Evolutionary conservation across 2,329 filamentous ascomycete genomes (phyloP).

Genomic region (Nemania sp.): DNA sequence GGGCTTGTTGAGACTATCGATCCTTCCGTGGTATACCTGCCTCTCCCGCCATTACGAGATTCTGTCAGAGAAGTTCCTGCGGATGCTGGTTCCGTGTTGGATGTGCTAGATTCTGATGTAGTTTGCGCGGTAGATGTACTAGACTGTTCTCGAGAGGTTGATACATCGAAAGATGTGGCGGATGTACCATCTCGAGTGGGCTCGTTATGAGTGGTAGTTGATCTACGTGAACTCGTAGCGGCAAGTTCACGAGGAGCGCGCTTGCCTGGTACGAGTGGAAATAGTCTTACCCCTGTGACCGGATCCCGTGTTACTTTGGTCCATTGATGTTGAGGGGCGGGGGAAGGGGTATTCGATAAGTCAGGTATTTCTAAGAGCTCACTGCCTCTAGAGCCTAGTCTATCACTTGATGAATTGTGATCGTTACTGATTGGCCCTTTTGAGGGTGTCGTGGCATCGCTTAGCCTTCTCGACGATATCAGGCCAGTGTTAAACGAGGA

Average conservation of each 20-base stretch:
- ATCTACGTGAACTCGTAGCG: slow-evolving; percentile 8
- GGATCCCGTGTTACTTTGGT: slow-evolving; percentile 38
- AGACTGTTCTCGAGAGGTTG: slow-evolving; percentile 28
- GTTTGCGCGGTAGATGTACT: slow-evolving; percentile 25
- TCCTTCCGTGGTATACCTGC: slow-evolving; percentile 27
- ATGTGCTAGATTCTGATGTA: slow-evolving; percentile 30
- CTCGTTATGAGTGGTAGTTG: slow-evolving; percentile 10
- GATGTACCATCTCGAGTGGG: slow-evolving; percentile 9
- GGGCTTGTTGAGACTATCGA: slow-evolving; percentile 43
- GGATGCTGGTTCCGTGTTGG: slow-evolving; percentile 21
- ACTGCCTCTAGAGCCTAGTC: slow-evolving; percentile 18
- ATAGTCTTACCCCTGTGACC: slow-evolving; percentile 44
- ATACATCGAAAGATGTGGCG: slow-evolving; percentile 23
- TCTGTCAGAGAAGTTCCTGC: slow-evolving; percentile 28
- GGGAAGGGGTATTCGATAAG: slow-evolving; percentile 32
- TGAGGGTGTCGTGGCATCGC: slow-evolving; percentile 21
- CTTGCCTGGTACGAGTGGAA: slow-evolving; percentile 42
- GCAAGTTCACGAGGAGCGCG: slow-evolving; percentile 4
- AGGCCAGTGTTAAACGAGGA: slow-evolving; percentile 21
- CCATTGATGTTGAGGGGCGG: slow-evolving; percentile 37
- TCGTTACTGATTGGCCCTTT: slow-evolving; percentile 1
- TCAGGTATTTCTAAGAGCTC: slow-evolving; percentile 28
- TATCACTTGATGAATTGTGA: slow-evolving; percentile 14
- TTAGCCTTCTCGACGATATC: slow-evolving; percentile 21
- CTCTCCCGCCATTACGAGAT: slow-evolving; percentile 22